These are phyloP conservation scores for Vicia villosa DNA, from an alignment of 306 rosid genomes.

Conservation along the genomic window DNA sequence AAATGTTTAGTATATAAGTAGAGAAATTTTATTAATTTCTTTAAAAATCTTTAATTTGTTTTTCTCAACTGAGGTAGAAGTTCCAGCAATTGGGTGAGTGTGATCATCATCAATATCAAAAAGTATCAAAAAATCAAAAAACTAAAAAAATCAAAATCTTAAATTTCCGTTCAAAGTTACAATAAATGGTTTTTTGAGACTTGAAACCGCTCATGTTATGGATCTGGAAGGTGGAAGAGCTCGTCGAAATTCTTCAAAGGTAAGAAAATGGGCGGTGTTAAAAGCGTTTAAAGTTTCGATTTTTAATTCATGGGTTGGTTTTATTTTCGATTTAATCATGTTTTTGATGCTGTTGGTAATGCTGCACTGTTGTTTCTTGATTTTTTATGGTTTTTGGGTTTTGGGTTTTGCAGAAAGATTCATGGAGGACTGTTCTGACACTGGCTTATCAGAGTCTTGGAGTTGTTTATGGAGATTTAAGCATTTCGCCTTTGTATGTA, in stretches of 20 bases:
- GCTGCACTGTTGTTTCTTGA: background rate
- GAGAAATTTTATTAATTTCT: background rate
- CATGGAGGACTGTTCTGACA: slow-evolving; percentile 81
- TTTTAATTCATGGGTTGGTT: slow-evolving; percentile 10
- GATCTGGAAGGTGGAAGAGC: slow-evolving; percentile 72
- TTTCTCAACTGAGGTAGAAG: slow-evolving; percentile 5
- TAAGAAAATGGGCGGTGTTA: slow-evolving; percentile 38
- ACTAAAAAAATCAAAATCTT: background rate
- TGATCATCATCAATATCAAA: background rate
- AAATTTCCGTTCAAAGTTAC: background rate
- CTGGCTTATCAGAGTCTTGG: slow-evolving; percentile 96
- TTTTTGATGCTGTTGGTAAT: slow-evolving; percentile 22
- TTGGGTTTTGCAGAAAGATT: slow-evolving; percentile 53
- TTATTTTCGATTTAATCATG: slow-evolving; percentile 22
- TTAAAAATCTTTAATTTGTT: background rate
- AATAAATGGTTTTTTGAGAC: slow-evolving; percentile 47
- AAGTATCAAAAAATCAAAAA: too few species aligned
- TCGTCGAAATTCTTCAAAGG: slow-evolving; percentile 56
- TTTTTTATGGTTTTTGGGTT: background rate
- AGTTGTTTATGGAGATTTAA: slow-evolving; percentile 94
- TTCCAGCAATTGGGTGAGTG: slow-evolving; percentile 37
- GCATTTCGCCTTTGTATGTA: slow-evolving; percentile 90
- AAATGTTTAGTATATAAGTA: background rate
- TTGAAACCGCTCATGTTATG: slow-evolving; percentile 54
- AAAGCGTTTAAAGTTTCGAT: slow-evolving; percentile 28